Conservation (phyloP, 257 asterid species). For the Plantago ovata region DNA sequence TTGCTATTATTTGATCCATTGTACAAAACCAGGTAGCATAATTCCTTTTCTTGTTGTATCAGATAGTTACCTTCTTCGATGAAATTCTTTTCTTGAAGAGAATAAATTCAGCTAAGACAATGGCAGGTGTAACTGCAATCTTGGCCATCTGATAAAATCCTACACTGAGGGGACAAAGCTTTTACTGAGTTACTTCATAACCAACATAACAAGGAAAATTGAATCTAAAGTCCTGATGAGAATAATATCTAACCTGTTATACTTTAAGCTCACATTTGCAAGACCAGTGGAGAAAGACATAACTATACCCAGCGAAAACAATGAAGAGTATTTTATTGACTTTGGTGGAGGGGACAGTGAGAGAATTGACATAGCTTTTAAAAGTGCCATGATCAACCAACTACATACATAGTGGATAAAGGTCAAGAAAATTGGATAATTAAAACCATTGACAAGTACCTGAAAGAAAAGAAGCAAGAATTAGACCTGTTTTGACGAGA, state of each 20-base stretch:
- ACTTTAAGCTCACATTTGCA: constrained; percentile 96
- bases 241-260: constrained; percentile 63
- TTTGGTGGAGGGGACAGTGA: constrained; percentile 77
- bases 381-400: constrained; percentile 86
- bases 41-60: background rate
- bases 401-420: constrained; percentile 88
- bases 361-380: constrained; percentile 69
- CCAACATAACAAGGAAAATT: background rate
- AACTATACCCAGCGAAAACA: constrained; percentile 88
- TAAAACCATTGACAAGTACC: constrained; percentile 93
- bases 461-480: constrained; percentile 25
- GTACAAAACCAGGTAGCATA: background rate
- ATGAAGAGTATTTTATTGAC: constrained; percentile 64
- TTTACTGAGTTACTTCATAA: constrained; percentile 21
- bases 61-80: constrained; percentile 52
- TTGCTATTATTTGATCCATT: background rate
- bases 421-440: constrained; percentile 84
- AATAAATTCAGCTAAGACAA: constrained; percentile 81
- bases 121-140: constrained; percentile 96
- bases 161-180: constrained; percentile 48
- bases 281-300: constrained; percentile 99
- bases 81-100: constrained; percentile 68
- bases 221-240: background rate
- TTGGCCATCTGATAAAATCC: constrained; percentile 99
- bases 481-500: constrained; percentile 9